Percentiles rank a stretch among this genome's conserved stretches.
phyloP scores from a whole-genome alignment of 441 rosid species.

The Bruguiera hainesii region DNA sequence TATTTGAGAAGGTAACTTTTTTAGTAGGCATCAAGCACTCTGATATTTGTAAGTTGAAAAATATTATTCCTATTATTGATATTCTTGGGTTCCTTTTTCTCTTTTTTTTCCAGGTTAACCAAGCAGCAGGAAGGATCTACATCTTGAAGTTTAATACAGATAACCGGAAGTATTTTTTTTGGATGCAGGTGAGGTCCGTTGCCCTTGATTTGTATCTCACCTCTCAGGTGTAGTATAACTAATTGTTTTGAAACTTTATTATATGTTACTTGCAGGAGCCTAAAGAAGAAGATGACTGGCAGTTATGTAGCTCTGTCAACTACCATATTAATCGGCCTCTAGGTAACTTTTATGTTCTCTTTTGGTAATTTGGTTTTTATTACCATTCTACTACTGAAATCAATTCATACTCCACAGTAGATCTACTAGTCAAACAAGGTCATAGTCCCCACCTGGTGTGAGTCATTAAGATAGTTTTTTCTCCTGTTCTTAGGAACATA shows the following conservation, averaged over 20 bases:
- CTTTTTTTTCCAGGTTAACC: slow-evolving; percentile 60
- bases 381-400: neutral
- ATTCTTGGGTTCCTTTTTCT: neutral
- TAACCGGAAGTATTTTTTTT: slow-evolving; percentile 79
- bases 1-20: slow-evolving; percentile 77
- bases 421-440: no score
- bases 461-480: no score
- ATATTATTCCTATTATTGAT: neutral
- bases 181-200: slow-evolving; percentile 76
- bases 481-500: neutral
- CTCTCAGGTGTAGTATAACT: neutral
- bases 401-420: no score
- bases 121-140: slow-evolving; percentile 86
- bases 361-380: slow-evolving; percentile 2
- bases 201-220: slow-evolving; percentile 10
- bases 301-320: slow-evolving; percentile 68
- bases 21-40: slow-evolving; percentile 1
- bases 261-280: slow-evolving; percentile 57
- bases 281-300: slow-evolving; percentile 63
- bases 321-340: slow-evolving; percentile 66
- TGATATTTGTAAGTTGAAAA: slow-evolving; percentile 1
- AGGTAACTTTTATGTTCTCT: slow-evolving; percentile 44
- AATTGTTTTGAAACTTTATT: neutral
- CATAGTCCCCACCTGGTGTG: no score
- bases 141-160: slow-evolving; percentile 83